These are phyloP conservation scores for Boletus eberwhitei DNA, from an alignment of 768 basidiomycete species.

Conservation along the genomic window DNA sequence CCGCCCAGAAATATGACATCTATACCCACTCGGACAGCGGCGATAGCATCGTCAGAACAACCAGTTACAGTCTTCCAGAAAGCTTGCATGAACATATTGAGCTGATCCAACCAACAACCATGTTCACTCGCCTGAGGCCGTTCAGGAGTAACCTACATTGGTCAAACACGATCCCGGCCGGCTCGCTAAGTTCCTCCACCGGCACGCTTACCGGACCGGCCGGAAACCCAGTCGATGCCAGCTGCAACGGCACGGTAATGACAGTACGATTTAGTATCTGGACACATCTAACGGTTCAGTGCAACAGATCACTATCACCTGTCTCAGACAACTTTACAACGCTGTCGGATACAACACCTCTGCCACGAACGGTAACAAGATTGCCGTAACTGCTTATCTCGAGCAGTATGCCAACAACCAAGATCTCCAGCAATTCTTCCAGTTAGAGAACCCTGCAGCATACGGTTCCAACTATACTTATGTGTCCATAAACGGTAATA, in stretches of 20 bases:
- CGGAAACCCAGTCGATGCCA: slow-evolving; percentile 42
- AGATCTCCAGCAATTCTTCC: slow-evolving; percentile 53
- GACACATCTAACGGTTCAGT: not conserved
- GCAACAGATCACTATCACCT: slow-evolving; percentile 47
- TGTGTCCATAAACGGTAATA: slow-evolving; percentile 51
- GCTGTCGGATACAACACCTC: slow-evolving; percentile 44
- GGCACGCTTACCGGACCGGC: slow-evolving; percentile 28
- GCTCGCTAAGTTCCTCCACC: not conserved
- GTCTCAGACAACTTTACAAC: slow-evolving; percentile 56
- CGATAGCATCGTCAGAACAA: slow-evolving; percentile 60
- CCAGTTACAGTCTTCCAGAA: slow-evolving; percentile 62
- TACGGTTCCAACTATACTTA: slow-evolving; percentile 49
- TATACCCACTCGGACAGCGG: slow-evolving; percentile 55
- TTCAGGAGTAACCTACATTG: slow-evolving; percentile 41
- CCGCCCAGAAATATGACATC: slow-evolving; percentile 58
- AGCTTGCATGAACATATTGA: slow-evolving; percentile 59
- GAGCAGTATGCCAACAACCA: slow-evolving; percentile 50
- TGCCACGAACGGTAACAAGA: slow-evolving; percentile 42
- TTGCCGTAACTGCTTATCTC: slow-evolving; percentile 55
- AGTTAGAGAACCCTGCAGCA: slow-evolving; percentile 46
- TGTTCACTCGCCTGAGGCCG: slow-evolving; percentile 50
- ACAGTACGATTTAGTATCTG: not conserved
- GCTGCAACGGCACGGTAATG: slow-evolving; percentile 40
- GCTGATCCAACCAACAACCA: slow-evolving; percentile 69
- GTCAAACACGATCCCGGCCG: slow-evolving; percentile 11